Conservation (phyloP, 768 basidiomycete species). For the Asterophora parasitica region DNA sequence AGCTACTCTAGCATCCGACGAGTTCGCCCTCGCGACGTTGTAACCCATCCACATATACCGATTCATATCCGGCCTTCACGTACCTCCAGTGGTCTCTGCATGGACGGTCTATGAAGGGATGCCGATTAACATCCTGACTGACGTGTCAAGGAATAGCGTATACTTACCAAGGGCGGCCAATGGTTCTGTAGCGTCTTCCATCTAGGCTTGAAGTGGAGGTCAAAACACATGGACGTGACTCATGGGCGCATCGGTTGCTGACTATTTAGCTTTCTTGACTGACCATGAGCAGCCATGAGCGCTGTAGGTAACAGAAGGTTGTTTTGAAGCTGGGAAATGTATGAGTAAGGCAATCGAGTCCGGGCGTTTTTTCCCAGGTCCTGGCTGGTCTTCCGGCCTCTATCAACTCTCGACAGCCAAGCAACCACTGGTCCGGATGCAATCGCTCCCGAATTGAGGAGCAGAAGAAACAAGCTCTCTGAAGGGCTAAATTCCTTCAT, state of each 20-base stretch:
- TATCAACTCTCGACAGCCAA: too few species aligned
- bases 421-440: neutral
- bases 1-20: constrained; percentile 47
- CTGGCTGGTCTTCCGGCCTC: too few species aligned
- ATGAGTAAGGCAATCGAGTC: too few species aligned
- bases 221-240: constrained; percentile 11
- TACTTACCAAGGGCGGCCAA: constrained; percentile 61
- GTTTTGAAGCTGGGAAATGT: neutral
- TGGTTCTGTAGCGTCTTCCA: constrained; percentile 23
- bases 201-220: constrained; percentile 1
- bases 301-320: neutral
- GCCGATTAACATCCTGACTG: neutral
- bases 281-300: constrained; percentile 6
- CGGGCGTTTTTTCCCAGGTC: too few species aligned
- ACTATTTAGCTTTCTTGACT: constrained; percentile 5
- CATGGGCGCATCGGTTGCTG: constrained; percentile 11
- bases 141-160: neutral
- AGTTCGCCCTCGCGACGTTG: constrained; percentile 55
- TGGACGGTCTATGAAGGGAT: constrained; percentile 39
- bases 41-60: constrained; percentile 46
- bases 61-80: too few species aligned
- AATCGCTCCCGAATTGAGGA: too few species aligned
- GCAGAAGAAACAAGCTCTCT: too few species aligned
- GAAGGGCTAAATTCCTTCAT: too few species aligned
- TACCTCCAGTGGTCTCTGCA: constrained; percentile 51